Evolutionary conservation across 225 moss, liverwort and hornwort genomes (phyloP), one percentile per base, ranked within the genome.

Genomic region (Takakia lepidozioides): DNA sequence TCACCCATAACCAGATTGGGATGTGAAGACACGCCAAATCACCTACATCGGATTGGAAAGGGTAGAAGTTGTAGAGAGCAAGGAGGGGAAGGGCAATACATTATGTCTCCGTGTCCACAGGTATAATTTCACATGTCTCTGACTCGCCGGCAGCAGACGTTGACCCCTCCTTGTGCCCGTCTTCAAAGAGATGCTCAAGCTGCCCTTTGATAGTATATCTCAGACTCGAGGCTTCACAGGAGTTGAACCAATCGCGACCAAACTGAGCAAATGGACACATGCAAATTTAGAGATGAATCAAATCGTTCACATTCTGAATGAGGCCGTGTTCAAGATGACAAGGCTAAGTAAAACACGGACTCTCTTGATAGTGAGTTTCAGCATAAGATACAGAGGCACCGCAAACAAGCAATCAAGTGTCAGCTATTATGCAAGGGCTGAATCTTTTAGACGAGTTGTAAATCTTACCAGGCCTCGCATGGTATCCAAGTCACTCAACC

Each of bases 241-340:
- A 77, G 64, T 60, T 61, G 52, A 93, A 93, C 92, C 92, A 93
- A 18, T 71, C 75, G 40, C 71, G 69, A 58, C 88, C 85, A 59
- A 93, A 88, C 88, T 92, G 74, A 46, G 68, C 25, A 54, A 19
- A 13, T 24, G 10, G 19, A 21, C 20, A 17, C 25, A 50, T 22
- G 17, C 18, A 49, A 46, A 64, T n/a, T n/a, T n/a, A n/a, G 26
- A 46, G 29, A 53, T 24, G 14, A 21, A 38, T 48, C 19, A 29
- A 39, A 49, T 17, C 27, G 29, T 10, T 5, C 27, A 14, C 27
- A 10, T 48, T 3, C 3, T 6, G 14, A 13, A 28, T 27, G 27
- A 26, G n/a, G 3, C 15, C 10, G 11, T 6, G 11, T 32, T 32
- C 32, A 32, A 49, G 21, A 49, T n/a, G n/a, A n/a, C n/a, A n/a